Base-by-base conservation (phyloP, 78 protist species). In the Bigelowiella natans region DNA sequence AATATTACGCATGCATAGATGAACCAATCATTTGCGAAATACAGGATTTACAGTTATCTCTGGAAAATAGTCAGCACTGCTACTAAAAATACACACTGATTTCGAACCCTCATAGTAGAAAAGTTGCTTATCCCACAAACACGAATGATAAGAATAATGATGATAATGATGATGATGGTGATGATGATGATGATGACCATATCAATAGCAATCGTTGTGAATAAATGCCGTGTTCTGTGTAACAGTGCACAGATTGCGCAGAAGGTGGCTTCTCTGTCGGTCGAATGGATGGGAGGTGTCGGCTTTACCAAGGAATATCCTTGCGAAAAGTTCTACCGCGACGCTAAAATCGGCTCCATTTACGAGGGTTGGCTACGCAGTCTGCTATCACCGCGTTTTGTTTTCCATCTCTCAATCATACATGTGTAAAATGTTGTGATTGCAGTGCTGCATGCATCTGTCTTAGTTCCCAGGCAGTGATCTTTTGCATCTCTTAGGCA, bases 271-370 rank as follows among this genome's bases (percentile, higher is more conserved):
- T 39, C 91, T 1, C 30, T 89, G 88, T 89, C 94, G 40, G 92
- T 97, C 38, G 95, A 96, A 88, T 91, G 93, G 92, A 38, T 96
- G 39, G 99, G 99, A 1, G 99, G 99, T 37, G 97, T 97, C 93
- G 99, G 99, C 39, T 96, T 94, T 87, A 95, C 96, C 26, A 93
- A 93, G 87, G 97, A 96, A 82, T 95, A 93, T 90, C 96, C 94
- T 0, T 97, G 95, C 26, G 99, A 97, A 92, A 92, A 96, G 38
- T 91, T 89, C 88, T 97, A 95, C 94, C 88, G 96, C 39, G 96
- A 94, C 83, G 92, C 95, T 1, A 92, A 93, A 83, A 94, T 94
- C 73, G 95, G 95, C 3, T 91, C 87, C 85, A 85, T 7, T 85
- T 1, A 30, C 39, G 1, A 85, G 38, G 31, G 1, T 63, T 63